Evolutionary conservation across 2,329 filamentous ascomycete genomes (phyloP), one percentile per base, ranked within the genome.

Genomic region (Fusarium stilboides): DNA sequence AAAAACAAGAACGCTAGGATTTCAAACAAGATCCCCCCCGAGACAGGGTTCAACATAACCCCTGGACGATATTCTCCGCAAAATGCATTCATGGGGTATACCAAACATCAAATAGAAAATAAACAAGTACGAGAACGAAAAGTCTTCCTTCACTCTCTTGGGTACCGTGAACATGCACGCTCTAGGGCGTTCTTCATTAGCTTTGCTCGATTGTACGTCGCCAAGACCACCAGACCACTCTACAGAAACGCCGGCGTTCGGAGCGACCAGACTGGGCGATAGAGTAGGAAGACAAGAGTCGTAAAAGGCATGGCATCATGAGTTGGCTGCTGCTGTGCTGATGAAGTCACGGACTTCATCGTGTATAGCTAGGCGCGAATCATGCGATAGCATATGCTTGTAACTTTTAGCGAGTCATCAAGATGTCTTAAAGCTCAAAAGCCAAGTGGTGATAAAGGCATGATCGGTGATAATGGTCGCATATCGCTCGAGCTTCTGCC

Each of bases 391-490:
- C 37, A 46, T 36, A 52, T 46, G 31, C 50, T 52, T 43, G 26
- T 36, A 20, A 33, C 15, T 43, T 54, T 50, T 54, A 55, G 49
- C 55, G 37, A 40, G 52, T 63, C 50, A 58, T 63, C 44, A 36
- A 15, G 34, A 62, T 34, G 34, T 62, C 40, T 46, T 52, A 10
- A 15, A 28, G 22, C 42, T 77, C 78, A 87, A 69, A 90, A 86
- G 65, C 87, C 86, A 74, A 90, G 80, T 14, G 89, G 89, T 36
- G 88, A 91, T 46, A 91, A 78, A 42, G 89, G 89, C 77, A 89
- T 88, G 74, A 91, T 91, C 6, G 89, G 89, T 62, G 89, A 91
- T 36, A 91, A 77, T 4, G 87, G 87, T 43, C 86, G 82, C 43
- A 89, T 71, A 52, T 87, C 85, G 28, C 79, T 79, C n/a, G 80